Base-by-base conservation (phyloP, 371 early-diverging fungal genomes). In the Rhizopus stolonifer region DNA sequence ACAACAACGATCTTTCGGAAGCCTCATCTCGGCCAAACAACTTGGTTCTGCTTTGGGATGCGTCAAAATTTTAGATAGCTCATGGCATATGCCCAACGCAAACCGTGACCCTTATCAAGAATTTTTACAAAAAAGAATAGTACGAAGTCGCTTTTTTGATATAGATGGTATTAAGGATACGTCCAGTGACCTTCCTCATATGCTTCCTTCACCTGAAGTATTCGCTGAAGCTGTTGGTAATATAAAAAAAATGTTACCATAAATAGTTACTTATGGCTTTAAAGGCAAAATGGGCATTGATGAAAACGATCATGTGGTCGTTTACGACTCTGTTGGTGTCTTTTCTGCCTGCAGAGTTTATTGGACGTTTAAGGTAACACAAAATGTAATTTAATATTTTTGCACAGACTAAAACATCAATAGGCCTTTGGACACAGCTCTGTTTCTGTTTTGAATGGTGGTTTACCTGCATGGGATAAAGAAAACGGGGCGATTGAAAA, bases 371-470 rank as follows among this genome's bases (percentile, higher is more conserved):
- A 86, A 86, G 72, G 85, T 84, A 67, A 32, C 15, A 38, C 18
- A 39, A n/a, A n/a, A n/a, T n/a, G 9, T 29, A 17, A 21, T 39
- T 7, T 11, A 24, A 18, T 0, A 17, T 11, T 17, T 25, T 13
- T 17, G 26, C n/a, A 29, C n/a, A 4, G 14, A 18, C 36, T 9
- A 21, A 40, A 18, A 18, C 2, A 39, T 21, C 25, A 11, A 44
- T 24, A 85, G 80, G 91, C 81, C 9, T 93, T 95, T 82, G 93
- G 93, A 3, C 95, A 94, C 59, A 52, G 81, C 23, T 79, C 84
- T 11, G 83, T 95, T 4, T 89, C 92, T 21, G 84, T 97, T 5
- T 69, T 97, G 43, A 84, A 94, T 47, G 98, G 96, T 18, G 95
- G 98, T 4, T 60, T 97, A 23, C 81, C 82, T 13, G 77, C 79